phyloP scores from a whole-genome alignment of 495 filamentous ascomycete species.

The Penicillium antarcticum region DNA sequence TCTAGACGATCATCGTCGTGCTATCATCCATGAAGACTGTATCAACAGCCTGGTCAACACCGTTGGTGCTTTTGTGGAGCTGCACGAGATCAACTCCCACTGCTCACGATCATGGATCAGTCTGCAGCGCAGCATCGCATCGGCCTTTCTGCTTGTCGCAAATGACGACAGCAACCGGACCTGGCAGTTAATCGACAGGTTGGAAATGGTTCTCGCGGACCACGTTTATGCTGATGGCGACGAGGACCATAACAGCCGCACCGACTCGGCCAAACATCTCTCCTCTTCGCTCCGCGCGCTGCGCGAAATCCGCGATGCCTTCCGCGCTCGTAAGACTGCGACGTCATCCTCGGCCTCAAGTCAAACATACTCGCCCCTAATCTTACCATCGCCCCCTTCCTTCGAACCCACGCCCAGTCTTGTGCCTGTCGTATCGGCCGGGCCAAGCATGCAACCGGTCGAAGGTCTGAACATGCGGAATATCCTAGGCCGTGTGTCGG shows the following conservation, averaged over 20 bases:
- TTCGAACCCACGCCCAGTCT: conserved; percentile 11
- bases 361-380: conserved; percentile 13
- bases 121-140: conserved; percentile 45
- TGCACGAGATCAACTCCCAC: conserved; percentile 39
- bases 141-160: conserved; percentile 43
- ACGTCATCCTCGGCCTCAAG: background rate
- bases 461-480: conserved; percentile 27
- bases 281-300: conserved; percentile 39
- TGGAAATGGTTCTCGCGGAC: conserved; percentile 40
- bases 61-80: conserved; percentile 43
- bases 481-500: conserved; percentile 34
- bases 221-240: conserved; percentile 39
- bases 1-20: conserved; percentile 29
- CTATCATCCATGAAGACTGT: conserved; percentile 43
- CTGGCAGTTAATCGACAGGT: conserved; percentile 35
- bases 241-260: conserved; percentile 27
- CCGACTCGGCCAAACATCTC: conserved; percentile 39
- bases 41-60: conserved; percentile 39
- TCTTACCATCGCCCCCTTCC: conserved; percentile 27
- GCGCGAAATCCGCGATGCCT: conserved; percentile 36
- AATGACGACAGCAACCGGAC: conserved; percentile 38
- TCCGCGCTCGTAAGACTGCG: conserved; percentile 18
- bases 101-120: conserved; percentile 49
- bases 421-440: conserved; percentile 6
- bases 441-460: background rate